These are phyloP conservation scores for Quillaja saponaria DNA, from an alignment of 306 rosid species.

Conservation along the genomic window DNA sequence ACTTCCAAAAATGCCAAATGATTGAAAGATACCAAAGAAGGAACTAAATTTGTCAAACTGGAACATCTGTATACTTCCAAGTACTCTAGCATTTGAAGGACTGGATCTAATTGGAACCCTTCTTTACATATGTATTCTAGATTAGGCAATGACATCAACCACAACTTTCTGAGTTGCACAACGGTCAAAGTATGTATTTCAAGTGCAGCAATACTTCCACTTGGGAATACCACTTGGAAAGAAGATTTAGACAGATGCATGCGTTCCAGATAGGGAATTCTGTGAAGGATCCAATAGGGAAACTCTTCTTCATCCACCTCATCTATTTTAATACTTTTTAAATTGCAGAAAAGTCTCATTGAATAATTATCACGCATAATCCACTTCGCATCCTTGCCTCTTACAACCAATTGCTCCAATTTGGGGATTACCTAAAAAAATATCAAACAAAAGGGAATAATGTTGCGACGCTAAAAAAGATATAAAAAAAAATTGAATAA, in stretches of 20 bases:
- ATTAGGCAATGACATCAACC: background rate
- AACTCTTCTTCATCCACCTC: too few relatives aligned
- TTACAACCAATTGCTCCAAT: too few relatives aligned
- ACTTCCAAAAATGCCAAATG: slow-evolving; percentile 26
- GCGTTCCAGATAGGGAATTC: too few relatives aligned
- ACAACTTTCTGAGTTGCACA: too few relatives aligned
- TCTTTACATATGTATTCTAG: background rate
- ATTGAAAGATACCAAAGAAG: background rate
- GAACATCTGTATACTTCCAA: background rate
- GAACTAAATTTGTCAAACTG: background rate
- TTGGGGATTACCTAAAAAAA: too few relatives aligned
- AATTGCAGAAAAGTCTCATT: background rate
- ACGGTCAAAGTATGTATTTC: too few relatives aligned
- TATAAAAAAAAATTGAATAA: too few relatives aligned
- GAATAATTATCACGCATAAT: too few relatives aligned
- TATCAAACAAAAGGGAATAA: too few relatives aligned
- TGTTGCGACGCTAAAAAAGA: too few relatives aligned
- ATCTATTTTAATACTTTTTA: too few relatives aligned
- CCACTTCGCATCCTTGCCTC: too few relatives aligned
- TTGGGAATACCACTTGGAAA: background rate
- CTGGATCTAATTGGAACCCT: background rate
- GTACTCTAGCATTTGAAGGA: background rate
- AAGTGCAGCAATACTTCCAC: background rate
- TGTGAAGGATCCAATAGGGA: slow-evolving; percentile 28
- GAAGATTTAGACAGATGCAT: background rate